These are phyloP conservation scores for Cryptococcus maquisensis DNA, from an alignment of 1,284 basidiomycete genomes.

Conservation along the genomic window DNA sequence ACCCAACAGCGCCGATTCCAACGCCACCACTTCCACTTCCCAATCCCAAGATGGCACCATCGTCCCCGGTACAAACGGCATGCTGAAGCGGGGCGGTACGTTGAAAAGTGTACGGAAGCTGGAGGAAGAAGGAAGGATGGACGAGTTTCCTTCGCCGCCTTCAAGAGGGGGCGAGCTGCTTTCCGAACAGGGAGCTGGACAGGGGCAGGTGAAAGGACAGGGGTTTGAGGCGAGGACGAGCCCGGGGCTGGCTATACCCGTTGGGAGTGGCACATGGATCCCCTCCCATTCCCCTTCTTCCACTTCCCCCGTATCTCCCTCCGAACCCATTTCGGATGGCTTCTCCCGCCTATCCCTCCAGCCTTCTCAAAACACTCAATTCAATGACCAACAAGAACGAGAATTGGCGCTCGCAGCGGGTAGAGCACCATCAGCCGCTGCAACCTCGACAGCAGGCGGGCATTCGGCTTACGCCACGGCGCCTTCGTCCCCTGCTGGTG, in stretches of 20 bases:
- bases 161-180: not conserved
- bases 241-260: not conserved
- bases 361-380: no score
- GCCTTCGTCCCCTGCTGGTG: not conserved
- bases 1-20: not conserved
- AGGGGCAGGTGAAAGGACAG: not conserved
- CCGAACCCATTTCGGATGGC: no score
- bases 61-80: not conserved
- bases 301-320: no score
- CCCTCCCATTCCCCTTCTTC: not conserved
- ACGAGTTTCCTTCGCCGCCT: constrained; percentile 1
- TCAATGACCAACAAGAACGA: no score
- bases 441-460: not conserved
- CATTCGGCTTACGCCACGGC: not conserved
- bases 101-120: no score
- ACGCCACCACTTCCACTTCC: not conserved
- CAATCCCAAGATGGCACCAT: not conserved
- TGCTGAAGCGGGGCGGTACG: not conserved
- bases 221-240: not conserved
- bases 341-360: no score
- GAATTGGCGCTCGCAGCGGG: no score
- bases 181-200: not conserved
- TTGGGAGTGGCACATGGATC: not conserved
- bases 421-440: not conserved
- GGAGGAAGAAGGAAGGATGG: not conserved